phyloP scores from a whole-genome alignment of 306 rosid genomes.

The cucumber (Cucumis sativus) region Cucumber_9930_V3 NC_026659.2:21296501-21297000 shows the following conservation, averaged over 20 bases:
- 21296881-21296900: conserved; percentile 11
- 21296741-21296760: not conserved
- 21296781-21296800: not conserved
- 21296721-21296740: not conserved
- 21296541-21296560: too few relatives aligned
- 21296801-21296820: conserved; percentile 1
- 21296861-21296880: conserved; percentile 9
- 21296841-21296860: conserved; percentile 6
- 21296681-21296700: not conserved
- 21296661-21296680: not conserved
- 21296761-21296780: not conserved
- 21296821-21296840: conserved; percentile 11
- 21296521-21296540: not conserved
- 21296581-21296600: not conserved
- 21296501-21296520: not conserved
- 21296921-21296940: conserved; percentile 15
- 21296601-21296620: not conserved
- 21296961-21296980: conserved; percentile 14
- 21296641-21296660: not conserved
- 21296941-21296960: conserved; percentile 19
- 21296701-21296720: conserved; percentile 44
- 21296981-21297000: conserved; percentile 16
- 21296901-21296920: conserved; percentile 23
- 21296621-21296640: not conserved
- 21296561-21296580: not conserved